Evolutionary conservation across 805 yeast species (phyloP).

Genomic region (Saccharomycopsis babjevae): DNA sequence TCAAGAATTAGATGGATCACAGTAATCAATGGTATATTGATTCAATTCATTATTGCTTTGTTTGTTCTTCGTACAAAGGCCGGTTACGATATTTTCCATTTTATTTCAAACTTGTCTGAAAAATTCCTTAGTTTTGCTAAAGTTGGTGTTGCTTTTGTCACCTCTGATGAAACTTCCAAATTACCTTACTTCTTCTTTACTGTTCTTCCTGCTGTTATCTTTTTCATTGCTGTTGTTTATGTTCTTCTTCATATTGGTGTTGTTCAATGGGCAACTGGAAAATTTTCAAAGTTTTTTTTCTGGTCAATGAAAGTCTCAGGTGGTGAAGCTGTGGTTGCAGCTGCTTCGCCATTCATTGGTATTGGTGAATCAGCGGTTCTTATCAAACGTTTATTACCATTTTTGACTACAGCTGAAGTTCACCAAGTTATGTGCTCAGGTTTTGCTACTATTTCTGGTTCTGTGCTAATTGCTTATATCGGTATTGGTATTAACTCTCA

Average conservation of each 20-base stretch:
- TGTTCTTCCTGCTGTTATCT: conserved; percentile 52
- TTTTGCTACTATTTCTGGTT: conserved; percentile 55
- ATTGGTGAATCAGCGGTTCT: conserved; percentile 57
- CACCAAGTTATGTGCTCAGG: conserved; percentile 57
- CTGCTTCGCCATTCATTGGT: conserved; percentile 59
- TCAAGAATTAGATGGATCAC: conserved; percentile 44
- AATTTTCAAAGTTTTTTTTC: conserved; percentile 47
- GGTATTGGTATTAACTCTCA: conserved; percentile 54
- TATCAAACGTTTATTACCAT: conserved; percentile 49
- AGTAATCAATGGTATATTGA: conserved; percentile 48
- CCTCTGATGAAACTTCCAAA: conserved; percentile 31
- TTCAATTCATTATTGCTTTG: conserved; percentile 49
- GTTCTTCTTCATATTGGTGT: conserved; percentile 50
- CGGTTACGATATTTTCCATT: conserved; percentile 54
- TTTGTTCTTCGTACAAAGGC: conserved; percentile 50
- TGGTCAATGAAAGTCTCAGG: conserved; percentile 52
- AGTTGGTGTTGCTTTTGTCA: conserved; percentile 52
- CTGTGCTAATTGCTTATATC: conserved; percentile 52
- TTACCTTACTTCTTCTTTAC: conserved; percentile 42
- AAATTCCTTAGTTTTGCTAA: conserved; percentile 47
- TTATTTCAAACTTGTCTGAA: conserved; percentile 47
- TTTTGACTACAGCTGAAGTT: conserved; percentile 48
- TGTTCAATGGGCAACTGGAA: conserved; percentile 49
- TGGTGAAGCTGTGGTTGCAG: conserved; percentile 56
- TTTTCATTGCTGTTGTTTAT: conserved; percentile 54